Percentiles rank a stretch among this genome's conserved stretches.
phyloP scores from a whole-genome alignment of 2,329 filamentous ascomycete species.

The Cladosporium colombiae region DNA sequence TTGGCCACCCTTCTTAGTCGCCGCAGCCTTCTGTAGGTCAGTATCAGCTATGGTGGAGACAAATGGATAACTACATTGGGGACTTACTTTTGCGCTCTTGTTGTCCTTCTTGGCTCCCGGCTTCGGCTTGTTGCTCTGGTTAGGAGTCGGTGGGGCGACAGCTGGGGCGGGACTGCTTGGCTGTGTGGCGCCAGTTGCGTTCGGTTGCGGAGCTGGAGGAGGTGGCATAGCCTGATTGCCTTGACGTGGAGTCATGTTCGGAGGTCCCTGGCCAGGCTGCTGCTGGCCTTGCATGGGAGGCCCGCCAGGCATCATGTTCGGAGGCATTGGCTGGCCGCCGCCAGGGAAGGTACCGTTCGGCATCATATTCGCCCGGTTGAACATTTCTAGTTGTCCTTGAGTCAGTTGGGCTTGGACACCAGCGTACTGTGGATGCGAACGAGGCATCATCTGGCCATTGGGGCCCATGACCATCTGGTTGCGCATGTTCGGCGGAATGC shows the following conservation, averaged over 20 bases:
- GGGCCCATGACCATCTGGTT: conserved; percentile 52
- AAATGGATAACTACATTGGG: conserved; percentile 21
- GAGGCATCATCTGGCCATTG: conserved; percentile 59
- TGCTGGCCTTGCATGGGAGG: conserved; percentile 39
- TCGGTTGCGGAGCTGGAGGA: conserved; percentile 48
- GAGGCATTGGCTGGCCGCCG: conserved; percentile 42
- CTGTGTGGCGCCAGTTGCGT: conserved; percentile 44
- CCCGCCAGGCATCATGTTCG: conserved; percentile 41
- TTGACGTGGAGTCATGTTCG: conserved; percentile 69
- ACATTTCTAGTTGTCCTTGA: conserved; percentile 53
- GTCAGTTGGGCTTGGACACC: conserved; percentile 41
- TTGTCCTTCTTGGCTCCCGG: conserved; percentile 73
- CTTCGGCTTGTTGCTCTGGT: conserved; percentile 69
- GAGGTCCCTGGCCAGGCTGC: conserved; percentile 54
- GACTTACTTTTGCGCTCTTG: conserved; percentile 48
- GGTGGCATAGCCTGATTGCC: conserved; percentile 54
- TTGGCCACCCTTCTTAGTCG: conserved; percentile 29
- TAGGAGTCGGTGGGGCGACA: conserved; percentile 72
- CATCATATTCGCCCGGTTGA: conserved; percentile 33
- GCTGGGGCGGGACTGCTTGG: conserved; percentile 51
- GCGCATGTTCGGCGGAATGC: conserved; percentile 30
- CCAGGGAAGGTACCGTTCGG: conserved; percentile 36
- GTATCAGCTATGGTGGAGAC: conserved; percentile 14
- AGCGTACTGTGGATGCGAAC: conserved; percentile 63
- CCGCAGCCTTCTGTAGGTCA: conserved; percentile 37